Percentiles rank a stretch among this genome's conserved stretches.
Evolutionary conservation across 805 yeast genomes (phyloP).

Genomic region (Metschnikowia kofuensis): DNA sequence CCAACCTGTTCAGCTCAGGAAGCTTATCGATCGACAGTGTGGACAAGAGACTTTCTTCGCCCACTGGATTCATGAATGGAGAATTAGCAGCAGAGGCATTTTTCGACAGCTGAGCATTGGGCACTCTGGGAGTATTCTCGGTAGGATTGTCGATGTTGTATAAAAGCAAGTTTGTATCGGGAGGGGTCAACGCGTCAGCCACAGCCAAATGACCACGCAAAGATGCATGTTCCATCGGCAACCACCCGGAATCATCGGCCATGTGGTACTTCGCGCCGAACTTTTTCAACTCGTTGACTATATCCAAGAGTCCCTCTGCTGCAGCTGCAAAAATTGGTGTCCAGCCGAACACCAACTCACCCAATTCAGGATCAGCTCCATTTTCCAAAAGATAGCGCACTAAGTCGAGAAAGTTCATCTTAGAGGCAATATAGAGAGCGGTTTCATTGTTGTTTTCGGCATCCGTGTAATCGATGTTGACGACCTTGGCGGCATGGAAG

Average conservation of each 20-base stretch:
- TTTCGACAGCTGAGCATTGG: constrained; percentile 17
- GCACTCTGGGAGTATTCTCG: constrained; percentile 23
- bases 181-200: constrained; percentile 59
- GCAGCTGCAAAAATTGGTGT: constrained; percentile 90
- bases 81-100: constrained; percentile 13
- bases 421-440: constrained; percentile 77
- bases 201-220: constrained; percentile 80
- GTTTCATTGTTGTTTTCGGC: constrained; percentile 63
- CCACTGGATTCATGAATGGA: constrained; percentile 15
- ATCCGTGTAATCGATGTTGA: constrained; percentile 64
- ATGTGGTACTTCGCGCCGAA: constrained; percentile 52
- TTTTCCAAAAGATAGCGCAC: constrained; percentile 53
- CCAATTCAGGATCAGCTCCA: constrained; percentile 72
- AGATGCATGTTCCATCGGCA: constrained; percentile 95
- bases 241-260: constrained; percentile 89
- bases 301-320: constrained; percentile 67
- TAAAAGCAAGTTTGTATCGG: constrained; percentile 30
- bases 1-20: constrained; percentile 30
- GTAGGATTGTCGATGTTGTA: constrained; percentile 37
- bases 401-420: constrained; percentile 51
- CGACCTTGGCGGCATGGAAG: constrained; percentile 53
- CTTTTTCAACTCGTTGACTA: constrained; percentile 53
- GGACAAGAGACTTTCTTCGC: constrained; percentile 19
- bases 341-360: constrained; percentile 85
- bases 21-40: constrained; percentile 37